Percentiles rank a stretch among this genome's conserved stretches.
These are phyloP conservation scores for Nicotiana tabacum DNA, from an alignment of 257 asterid species.

Conservation along the genomic window DNA sequence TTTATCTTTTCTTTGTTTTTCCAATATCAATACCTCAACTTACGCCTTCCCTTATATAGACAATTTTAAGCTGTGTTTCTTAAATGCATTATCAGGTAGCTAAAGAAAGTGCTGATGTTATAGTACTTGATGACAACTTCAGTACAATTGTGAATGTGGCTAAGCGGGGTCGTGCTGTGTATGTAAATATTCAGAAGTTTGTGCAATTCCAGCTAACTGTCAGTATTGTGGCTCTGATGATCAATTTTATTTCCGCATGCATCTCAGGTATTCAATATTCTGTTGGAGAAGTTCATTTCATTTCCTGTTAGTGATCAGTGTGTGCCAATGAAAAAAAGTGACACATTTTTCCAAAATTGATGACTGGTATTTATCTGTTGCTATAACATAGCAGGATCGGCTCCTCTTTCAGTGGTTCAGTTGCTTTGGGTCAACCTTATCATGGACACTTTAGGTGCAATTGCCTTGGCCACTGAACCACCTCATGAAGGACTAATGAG, in stretches of 20 bases:
- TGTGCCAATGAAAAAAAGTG: background rate
- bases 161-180: conserved; percentile 84
- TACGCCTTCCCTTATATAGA: no score
- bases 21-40: background rate
- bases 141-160: conserved; percentile 62
- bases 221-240: conserved; percentile 63
- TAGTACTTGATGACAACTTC: conserved; percentile 74
- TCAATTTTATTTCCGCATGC: conserved; percentile 70
- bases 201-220: conserved; percentile 86
- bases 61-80: background rate
- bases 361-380: background rate
- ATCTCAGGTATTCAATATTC: conserved; percentile 42
- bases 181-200: conserved; percentile 79
- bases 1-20: background rate
- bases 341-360: background rate
- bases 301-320: background rate
- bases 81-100: conserved; percentile 50
- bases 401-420: conserved; percentile 82
- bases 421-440: conserved; percentile 95
- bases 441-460: conserved; percentile 87
- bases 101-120: conserved; percentile 75
- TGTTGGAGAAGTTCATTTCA: background rate
- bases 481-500: conserved; percentile 76
- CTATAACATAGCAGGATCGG: conserved; percentile 47
- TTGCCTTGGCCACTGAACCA: conserved; percentile 85